Percentiles rank a stretch among this genome's conserved stretches.
Evolutionary conservation across 495 filamentous ascomycete species (phyloP).

Genomic region (Paragyromitra xinjiangensis): DNA sequence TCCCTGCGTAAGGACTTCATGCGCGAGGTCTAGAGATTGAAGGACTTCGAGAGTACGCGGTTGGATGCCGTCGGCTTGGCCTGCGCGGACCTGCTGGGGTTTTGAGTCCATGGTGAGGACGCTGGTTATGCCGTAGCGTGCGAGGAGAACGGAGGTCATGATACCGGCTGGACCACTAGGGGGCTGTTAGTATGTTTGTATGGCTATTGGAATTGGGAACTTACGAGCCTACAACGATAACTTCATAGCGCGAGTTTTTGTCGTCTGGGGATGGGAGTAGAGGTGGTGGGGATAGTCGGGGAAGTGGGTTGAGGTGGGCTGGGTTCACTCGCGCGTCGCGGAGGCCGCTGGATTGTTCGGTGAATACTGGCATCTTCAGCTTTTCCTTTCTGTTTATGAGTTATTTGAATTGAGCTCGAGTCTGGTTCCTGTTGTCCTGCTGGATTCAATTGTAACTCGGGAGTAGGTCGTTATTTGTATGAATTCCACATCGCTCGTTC

Average conservation of each 20-base stretch:
- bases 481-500: not conserved
- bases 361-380: slow-evolving; percentile 41
- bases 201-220: not conserved
- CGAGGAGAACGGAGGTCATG: slow-evolving; percentile 62
- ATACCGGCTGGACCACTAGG: slow-evolving; percentile 63
- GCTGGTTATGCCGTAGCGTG: slow-evolving; percentile 62
- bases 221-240: slow-evolving; percentile 52
- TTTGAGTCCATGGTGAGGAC: slow-evolving; percentile 65
- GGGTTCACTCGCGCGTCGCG: slow-evolving; percentile 48
- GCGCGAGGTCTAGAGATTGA: slow-evolving; percentile 76
- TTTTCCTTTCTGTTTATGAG: not conserved
- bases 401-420: not conserved
- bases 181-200: not conserved
- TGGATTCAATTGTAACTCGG: not conserved
- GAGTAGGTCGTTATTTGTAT: slow-evolving; percentile 18
- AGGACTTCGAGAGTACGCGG: slow-evolving; percentile 83
- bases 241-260: slow-evolving; percentile 41
- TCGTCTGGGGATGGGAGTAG: not conserved
- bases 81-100: slow-evolving; percentile 62
- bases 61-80: slow-evolving; percentile 85
- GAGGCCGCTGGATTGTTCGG: slow-evolving; percentile 29
- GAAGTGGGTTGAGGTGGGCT: slow-evolving; percentile 43
- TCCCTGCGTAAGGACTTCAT: slow-evolving; percentile 74
- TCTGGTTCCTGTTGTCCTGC: not conserved
- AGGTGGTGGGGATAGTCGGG: slow-evolving; percentile 40